Evolutionary conservation across 2,329 filamentous ascomycete species (phyloP).

Genomic region (Exophiala bonariae): DNA sequence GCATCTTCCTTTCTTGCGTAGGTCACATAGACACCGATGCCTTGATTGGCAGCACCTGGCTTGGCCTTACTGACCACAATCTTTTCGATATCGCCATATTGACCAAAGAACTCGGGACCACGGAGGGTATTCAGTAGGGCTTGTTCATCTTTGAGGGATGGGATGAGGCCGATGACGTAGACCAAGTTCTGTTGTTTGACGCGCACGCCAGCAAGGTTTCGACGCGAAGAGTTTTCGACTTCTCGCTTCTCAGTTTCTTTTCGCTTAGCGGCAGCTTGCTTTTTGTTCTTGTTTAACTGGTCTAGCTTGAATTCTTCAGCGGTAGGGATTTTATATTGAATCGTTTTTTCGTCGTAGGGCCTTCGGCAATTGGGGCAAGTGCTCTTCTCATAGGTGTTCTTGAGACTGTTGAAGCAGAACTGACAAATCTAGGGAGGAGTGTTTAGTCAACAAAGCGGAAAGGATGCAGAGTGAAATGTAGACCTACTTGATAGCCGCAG

Average conservation of each 20-base stretch:
- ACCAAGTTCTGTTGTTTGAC: constrained; percentile 99
- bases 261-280: constrained; percentile 84
- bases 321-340: constrained; percentile 94
- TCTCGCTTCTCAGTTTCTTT: constrained; percentile 96
- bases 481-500: constrained; percentile 89
- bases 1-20: constrained; percentile 92
- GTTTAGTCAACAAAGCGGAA: not conserved
- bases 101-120: constrained; percentile 91
- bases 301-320: constrained; percentile 65
- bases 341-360: constrained; percentile 94
- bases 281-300: constrained; percentile 43
- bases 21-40: constrained; percentile 97
- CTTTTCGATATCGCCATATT: constrained; percentile 98
- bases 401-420: constrained; percentile 99
- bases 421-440: constrained; percentile 75
- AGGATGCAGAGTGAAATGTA: not conserved
- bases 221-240: constrained; percentile 90
- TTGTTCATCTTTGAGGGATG: constrained; percentile 88
- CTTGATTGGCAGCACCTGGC: constrained; percentile 71
- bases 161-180: constrained; percentile 92
- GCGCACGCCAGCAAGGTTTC: constrained; percentile 90
- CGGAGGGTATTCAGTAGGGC: constrained; percentile 80
- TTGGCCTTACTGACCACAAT: constrained; percentile 98
- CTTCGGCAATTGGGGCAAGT: constrained; percentile 95
- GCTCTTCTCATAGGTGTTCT: constrained; percentile 89